phyloP scores from a whole-genome alignment of 2,329 filamentous ascomycete species.

The Trichoderma koningiopsis region DNA sequence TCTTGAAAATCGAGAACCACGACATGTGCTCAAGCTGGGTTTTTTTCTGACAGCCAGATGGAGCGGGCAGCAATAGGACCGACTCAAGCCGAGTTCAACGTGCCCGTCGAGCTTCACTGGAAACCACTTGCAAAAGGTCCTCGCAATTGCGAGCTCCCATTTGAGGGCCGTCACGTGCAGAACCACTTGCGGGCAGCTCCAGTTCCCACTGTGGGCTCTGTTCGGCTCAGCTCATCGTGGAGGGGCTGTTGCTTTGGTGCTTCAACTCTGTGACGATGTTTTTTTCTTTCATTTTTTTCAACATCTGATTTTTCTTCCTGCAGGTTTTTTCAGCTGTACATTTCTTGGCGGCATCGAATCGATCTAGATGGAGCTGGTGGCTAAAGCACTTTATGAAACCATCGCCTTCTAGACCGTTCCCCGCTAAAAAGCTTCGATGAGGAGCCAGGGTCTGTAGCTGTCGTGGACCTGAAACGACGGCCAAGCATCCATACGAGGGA shows the following conservation, averaged over 20 bases:
- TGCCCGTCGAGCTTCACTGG: constrained; percentile 4
- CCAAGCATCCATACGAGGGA: neutral
- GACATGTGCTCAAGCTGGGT: constrained; percentile 28
- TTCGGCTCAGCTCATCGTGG: constrained; percentile 17
- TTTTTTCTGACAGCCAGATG: neutral
- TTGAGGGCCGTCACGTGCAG: constrained; percentile 26
- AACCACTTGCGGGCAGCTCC: neutral
- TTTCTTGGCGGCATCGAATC: neutral
- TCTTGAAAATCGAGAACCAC: constrained; percentile 29
- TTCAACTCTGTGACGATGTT: neutral
- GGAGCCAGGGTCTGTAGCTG: neutral
- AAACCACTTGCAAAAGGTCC: constrained; percentile 21
- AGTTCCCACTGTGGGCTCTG: constrained; percentile 18
- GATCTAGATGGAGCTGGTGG: neutral
- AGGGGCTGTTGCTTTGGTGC: neutral
- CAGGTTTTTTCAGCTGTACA: neutral
- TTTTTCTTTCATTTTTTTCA: neutral
- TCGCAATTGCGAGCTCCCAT: constrained; percentile 15
- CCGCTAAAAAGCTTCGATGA: neutral
- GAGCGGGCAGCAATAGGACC: constrained; percentile 19
- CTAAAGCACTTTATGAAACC: constrained; percentile 14
- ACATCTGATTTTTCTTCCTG: neutral
- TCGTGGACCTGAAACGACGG: constrained; percentile 13
- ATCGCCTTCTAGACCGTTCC: neutral
- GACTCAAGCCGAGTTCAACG: constrained; percentile 21